Base-by-base conservation (phyloP, 2,329 filamentous ascomycete species). In the Colletotrichum tamarilloi region DNA sequence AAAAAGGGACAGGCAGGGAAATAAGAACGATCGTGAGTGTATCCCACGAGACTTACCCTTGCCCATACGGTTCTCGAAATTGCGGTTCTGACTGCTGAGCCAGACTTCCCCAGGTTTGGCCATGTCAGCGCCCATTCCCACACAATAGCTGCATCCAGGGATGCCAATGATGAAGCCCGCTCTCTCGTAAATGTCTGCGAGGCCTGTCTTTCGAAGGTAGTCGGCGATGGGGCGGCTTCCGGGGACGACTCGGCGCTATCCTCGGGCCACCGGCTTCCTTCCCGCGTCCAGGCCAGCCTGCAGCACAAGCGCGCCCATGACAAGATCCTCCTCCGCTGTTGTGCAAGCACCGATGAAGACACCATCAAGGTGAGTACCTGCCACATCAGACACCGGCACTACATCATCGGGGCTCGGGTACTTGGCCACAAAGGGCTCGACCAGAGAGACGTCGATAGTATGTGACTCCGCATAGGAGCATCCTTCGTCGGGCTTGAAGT, bases 281-380 rank as follows among this genome's bases (percentile, higher is more conserved):
- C 81, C 82, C 28, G 74, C 76, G 26, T 80, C 76, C 9, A 86
- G 69, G 0, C 84, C 85, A 7, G 77, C 77, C 65, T 83, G 78
- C 0, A 87, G 78, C 3, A 86, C 82, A 5, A 86, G 76, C 0
- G 81, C 84, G 0, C 78, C 85, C 5, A 86, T 77, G 14, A 86
- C 80, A 1, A 86, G 76, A 66, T 87, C 84, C 74, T 86, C 85
- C 65, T 85, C 83, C 0, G 84, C 79, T 0, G 84, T 86, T 1
- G 85, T 87, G 75, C 85, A 87, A 1, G 85, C 85, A 1, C 85
- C 85, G 26, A 87, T 86, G 75, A 87, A 87, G 65, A 81, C 82
- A 2, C 85, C 85, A 62, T 86, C 83, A 3, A 86, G 76, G 1
- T 75, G 19, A 52, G 78, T 81, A 1, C 77, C 79, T 1, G 72